Evolutionary conservation across 768 basidiomycete genomes (phyloP).

Genomic region (Phylloporus arenicola): DNA sequence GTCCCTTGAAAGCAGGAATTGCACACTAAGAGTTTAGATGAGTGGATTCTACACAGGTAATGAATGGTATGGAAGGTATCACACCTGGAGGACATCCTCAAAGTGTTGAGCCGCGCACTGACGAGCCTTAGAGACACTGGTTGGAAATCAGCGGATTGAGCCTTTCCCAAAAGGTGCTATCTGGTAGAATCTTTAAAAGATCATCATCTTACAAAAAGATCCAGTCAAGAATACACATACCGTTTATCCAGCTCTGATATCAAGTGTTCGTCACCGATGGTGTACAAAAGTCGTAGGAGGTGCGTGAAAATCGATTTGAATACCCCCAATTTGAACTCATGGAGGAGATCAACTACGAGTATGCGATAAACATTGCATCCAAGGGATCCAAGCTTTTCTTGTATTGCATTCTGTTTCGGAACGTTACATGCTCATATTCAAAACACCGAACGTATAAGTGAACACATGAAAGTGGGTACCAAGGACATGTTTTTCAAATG

Average conservation of each 20-base stretch:
- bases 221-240: constrained; percentile 7
- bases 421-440: not conserved
- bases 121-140: constrained; percentile 33
- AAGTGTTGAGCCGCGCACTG: constrained; percentile 36
- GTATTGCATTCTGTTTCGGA: constrained; percentile 32
- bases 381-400: constrained; percentile 10
- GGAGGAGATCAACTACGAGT: constrained; percentile 35
- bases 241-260: constrained; percentile 23
- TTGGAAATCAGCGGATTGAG: constrained; percentile 33
- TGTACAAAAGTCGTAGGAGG: constrained; percentile 29
- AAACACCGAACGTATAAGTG: not conserved
- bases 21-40: constrained; percentile 29
- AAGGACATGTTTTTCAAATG: constrained; percentile 8
- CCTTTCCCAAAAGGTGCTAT: constrained; percentile 21
- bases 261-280: not conserved
- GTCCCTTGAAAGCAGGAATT: constrained; percentile 29
- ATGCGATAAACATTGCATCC: constrained; percentile 23
- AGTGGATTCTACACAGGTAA: no score
- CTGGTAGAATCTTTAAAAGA: constrained; percentile 8
- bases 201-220: not conserved
- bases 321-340: constrained; percentile 38
- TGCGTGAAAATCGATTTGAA: constrained; percentile 37
- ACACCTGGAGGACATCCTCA: constrained; percentile 40
- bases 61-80: no score
- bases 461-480: constrained; percentile 11